These are phyloP conservation scores for Grammothele lineata DNA, from an alignment of 768 basidiomycete species.

Conservation along the genomic window DNA sequence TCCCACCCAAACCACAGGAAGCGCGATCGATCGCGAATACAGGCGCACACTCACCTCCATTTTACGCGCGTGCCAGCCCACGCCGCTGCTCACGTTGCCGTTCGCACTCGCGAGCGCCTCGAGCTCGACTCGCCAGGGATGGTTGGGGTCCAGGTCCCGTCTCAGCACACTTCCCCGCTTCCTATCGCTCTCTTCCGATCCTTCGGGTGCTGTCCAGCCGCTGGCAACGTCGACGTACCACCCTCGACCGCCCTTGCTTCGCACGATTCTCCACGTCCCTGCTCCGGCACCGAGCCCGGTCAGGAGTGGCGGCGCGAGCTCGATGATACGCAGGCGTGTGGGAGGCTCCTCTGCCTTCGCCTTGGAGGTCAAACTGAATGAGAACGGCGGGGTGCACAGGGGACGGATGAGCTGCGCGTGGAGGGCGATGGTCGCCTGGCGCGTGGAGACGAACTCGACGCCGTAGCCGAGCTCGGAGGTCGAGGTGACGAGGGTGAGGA, in stretches of 20 bases:
- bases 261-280: constrained; percentile 83
- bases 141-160: constrained; percentile 53
- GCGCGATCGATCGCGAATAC: neutral
- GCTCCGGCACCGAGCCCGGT: constrained; percentile 72
- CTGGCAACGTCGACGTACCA: constrained; percentile 93
- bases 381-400: constrained; percentile 74
- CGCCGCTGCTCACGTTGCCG: constrained; percentile 84
- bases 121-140: constrained; percentile 71
- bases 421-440: constrained; percentile 71
- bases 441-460: constrained; percentile 34
- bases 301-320: constrained; percentile 71
- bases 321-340: constrained; percentile 82
- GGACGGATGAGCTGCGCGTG: constrained; percentile 78
- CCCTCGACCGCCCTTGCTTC: constrained; percentile 88
- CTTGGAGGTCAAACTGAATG: constrained; percentile 44
- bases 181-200: constrained; percentile 10
- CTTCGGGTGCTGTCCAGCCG: constrained; percentile 61
- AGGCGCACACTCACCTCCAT: constrained; percentile 73
- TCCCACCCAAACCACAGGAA: neutral
- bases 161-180: constrained; percentile 49
- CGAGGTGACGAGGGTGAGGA: constrained; percentile 76
- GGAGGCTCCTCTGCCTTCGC: constrained; percentile 39
- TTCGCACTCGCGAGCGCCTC: constrained; percentile 72
- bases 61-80: constrained; percentile 96
- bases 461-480: constrained; percentile 71